phyloP scores from a whole-genome alignment of 2,329 filamentous ascomycete species.

The Fusarium ambrosium region DNA sequence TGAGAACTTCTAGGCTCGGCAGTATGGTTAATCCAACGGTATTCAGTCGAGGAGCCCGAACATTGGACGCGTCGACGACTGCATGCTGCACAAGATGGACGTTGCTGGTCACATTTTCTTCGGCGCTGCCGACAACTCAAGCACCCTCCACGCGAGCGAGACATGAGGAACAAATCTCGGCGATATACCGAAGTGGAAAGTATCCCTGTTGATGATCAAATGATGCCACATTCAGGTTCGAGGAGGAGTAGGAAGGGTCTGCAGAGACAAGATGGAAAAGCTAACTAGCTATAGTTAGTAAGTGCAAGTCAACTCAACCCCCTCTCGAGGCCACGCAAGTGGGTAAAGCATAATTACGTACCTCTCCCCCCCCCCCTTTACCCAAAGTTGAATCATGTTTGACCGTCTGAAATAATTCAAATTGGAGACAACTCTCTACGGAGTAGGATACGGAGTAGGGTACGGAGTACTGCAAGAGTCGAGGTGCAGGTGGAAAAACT shows the following conservation, averaged over 20 bases:
- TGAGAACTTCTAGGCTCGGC: background rate
- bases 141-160: background rate
- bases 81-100: background rate
- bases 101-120: background rate
- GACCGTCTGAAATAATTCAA: background rate
- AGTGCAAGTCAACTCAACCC: background rate
- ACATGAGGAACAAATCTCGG: background rate
- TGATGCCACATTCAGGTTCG: background rate
- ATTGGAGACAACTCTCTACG: background rate
- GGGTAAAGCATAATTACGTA: background rate
- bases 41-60: background rate
- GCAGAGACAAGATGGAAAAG: background rate
- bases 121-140: background rate
- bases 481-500: background rate
- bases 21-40: background rate
- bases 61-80: background rate
- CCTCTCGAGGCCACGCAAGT: background rate
- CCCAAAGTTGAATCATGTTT: background rate
- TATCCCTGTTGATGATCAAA: background rate
- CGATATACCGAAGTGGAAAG: background rate
- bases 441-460: background rate
- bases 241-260: background rate
- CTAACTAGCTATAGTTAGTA: background rate
- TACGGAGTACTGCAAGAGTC: background rate
- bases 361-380: background rate